These are phyloP conservation scores for Suhomyces faveliae DNA, from an alignment of 805 yeast species.

Conservation along the genomic window DNA sequence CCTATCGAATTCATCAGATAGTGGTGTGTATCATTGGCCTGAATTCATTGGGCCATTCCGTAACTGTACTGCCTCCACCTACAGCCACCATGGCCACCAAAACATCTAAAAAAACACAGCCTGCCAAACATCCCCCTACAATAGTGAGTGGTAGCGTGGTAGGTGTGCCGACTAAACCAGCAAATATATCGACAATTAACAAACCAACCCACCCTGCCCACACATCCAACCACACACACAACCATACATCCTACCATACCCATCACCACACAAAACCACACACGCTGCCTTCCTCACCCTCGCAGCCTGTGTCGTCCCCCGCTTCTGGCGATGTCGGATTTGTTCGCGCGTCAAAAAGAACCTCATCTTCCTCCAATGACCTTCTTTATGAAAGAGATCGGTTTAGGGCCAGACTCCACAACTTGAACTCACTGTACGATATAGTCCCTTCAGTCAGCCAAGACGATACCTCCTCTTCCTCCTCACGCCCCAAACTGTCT, in stretches of 20 bases:
- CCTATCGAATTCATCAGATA: not conserved
- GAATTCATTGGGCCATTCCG: not conserved
- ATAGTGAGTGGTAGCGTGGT: too few species aligned
- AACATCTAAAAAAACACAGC: too few species aligned
- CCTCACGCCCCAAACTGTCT: not conserved
- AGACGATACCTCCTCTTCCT: not conserved
- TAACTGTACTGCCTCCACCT: not conserved
- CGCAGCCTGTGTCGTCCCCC: not conserved
- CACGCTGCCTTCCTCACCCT: not conserved
- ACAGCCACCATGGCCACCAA: not conserved
- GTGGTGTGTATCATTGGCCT: not conserved
- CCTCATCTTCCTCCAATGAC: conserved; percentile 42
- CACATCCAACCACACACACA: not conserved
- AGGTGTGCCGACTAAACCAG: too few species aligned
- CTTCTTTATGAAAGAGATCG: conserved; percentile 39
- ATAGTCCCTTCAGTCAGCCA: not conserved
- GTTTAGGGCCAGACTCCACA: conserved; percentile 38
- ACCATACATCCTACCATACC: not conserved
- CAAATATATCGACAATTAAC: not conserved
- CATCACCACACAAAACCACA: not conserved
- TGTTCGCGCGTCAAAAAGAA: conserved; percentile 25
- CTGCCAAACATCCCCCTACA: not conserved
- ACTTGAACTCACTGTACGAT: conserved; percentile 23
- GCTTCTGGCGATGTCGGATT: not conserved
- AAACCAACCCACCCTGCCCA: not conserved